Conservation (phyloP, 305 asterid genomes). For the Rubia balearica region DNA sequence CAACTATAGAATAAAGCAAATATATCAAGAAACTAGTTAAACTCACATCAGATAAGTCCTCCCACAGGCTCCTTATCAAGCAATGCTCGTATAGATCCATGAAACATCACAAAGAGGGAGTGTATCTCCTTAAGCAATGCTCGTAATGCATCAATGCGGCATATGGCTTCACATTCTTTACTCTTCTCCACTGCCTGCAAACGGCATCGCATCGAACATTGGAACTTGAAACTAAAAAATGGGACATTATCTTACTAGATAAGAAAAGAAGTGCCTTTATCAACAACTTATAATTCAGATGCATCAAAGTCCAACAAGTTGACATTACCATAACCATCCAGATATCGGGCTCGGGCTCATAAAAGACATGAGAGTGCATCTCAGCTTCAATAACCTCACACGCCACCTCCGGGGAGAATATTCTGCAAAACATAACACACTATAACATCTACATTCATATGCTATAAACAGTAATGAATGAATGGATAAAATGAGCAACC, state of each 20-base stretch:
- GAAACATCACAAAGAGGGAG: constrained; percentile 86
- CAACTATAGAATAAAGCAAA: background rate
- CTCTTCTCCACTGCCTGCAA: constrained; percentile 70
- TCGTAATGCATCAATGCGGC: constrained; percentile 71
- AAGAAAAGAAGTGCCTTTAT: background rate
- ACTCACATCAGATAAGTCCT: constrained; percentile 60
- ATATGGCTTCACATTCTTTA: constrained; percentile 64
- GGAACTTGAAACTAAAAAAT: background rate
- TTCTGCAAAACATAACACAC: constrained; percentile 37
- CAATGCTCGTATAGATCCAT: constrained; percentile 67
- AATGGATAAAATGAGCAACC: constrained; percentile 25
- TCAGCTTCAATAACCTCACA: constrained; percentile 94
- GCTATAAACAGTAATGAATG: background rate
- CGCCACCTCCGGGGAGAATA: constrained; percentile 87
- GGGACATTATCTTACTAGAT: background rate
- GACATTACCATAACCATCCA: constrained; percentile 88
- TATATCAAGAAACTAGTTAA: constrained; percentile 12
- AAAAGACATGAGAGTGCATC: constrained; percentile 84
- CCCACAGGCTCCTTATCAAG: constrained; percentile 93
- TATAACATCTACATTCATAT: background rate
- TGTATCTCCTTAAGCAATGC: constrained; percentile 75
- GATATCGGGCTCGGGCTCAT: constrained; percentile 89
- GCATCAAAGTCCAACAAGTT: background rate
- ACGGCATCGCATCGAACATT: constrained; percentile 15
- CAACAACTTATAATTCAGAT: background rate